Evolutionary conservation across 805 yeast genomes (phyloP), one percentile per base, ranked within the genome.

Genomic region (Metschnikowia proteae): DNA sequence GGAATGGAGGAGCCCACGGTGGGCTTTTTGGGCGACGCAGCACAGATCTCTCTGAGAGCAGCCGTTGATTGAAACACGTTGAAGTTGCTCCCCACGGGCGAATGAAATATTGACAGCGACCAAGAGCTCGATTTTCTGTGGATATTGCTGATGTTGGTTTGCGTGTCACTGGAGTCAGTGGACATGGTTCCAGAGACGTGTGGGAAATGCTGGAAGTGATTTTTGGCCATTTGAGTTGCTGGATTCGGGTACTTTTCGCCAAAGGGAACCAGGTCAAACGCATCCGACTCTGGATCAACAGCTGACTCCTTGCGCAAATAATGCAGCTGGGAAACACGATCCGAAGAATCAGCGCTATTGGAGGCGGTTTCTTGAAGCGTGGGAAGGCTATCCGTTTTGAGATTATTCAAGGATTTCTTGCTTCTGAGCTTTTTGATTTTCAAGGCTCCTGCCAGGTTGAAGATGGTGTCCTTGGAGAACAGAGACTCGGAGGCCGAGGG

Each of bases 361-460:
- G 45, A 42, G 13, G 23, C 10, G 6, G 38, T 26, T 34, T 42
- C 45, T 25, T 42, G 37, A 26, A 42, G 45, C 25, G 45, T 42
- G 31, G 45, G 45, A 6, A 42, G 45, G 11, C 38, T 33, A 6
- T 42, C 45, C 7, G 22, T 13, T 17, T 42, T 42, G 6, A 23
- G 22, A 13, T 30, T 25, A n/a, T n/a, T 32, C 4, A 42, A 8
- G 8, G 45, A 42, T 27, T 42, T 42, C 26, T 42, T 42, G 27
- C 38, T 33, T 26, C 45, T 32, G 17, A 42, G 45, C 32, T 42
- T 42, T 27, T 42, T 42, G 26, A 42, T 42, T 23, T 26, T 40
- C 45, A 27, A 42, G 9, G 49, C 33, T n/a, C 41, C 39, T 2
- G 43, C 23, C 43, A 40, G 28, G 17, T 38, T 31, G 5, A 37